Percentiles rank a stretch among this genome's conserved stretches.
phyloP scores from a whole-genome alignment of 495 filamentous ascomycete species.

The Penicillium taxi region DNA sequence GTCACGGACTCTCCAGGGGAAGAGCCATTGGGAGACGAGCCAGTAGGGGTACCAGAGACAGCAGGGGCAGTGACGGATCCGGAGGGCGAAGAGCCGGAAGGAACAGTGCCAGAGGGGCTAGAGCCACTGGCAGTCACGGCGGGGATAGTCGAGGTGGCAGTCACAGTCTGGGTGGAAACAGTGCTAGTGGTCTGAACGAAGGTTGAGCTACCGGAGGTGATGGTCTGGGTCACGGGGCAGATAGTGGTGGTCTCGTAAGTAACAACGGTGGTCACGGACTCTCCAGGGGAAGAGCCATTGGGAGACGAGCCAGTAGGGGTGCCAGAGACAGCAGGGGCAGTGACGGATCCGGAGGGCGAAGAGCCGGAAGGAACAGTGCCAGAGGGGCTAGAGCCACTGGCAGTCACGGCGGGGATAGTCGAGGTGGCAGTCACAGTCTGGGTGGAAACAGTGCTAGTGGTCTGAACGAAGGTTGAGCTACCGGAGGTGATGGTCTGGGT shows the following conservation, averaged over 20 bases:
- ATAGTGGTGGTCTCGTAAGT: background rate
- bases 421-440: background rate
- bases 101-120: background rate
- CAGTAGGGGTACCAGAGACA: slow-evolving; percentile 4
- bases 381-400: background rate
- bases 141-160: background rate
- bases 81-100: background rate
- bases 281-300: background rate
- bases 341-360: slow-evolving; percentile 1
- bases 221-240: background rate
- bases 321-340: background rate
- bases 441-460: background rate
- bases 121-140: background rate
- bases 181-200: background rate
- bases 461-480: background rate
- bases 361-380: background rate
- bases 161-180: background rate
- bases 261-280: slow-evolving; percentile 2
- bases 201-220: background rate
- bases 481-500: background rate
- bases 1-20: background rate
- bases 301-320: background rate
- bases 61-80: background rate
- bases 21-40: background rate
- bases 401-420: slow-evolving; percentile 4